Base-by-base conservation (phyloP, 805 yeast genomes). In the Candida railenensis region DNA sequence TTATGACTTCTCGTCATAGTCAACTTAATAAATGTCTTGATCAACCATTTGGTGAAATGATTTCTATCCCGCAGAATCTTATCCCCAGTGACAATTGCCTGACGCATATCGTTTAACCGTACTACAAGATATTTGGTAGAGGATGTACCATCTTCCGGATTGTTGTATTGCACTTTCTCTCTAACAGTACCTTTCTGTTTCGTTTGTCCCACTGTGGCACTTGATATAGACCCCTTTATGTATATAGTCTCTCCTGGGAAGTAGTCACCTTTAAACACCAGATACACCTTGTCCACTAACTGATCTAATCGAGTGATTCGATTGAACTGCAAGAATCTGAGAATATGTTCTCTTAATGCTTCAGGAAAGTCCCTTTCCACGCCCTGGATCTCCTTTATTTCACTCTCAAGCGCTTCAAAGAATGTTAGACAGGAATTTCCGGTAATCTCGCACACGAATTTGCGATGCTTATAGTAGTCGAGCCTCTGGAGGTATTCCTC, bases 371-470 rank as follows among this genome's bases (percentile, higher is more conserved):
- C 78, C 46, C 77, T 73, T 57, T 90, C 96, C 44, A 92, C 89
- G 50, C 79, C 81, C 45, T 69, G 71, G 51, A 78, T 73, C 57
- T 58, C 81, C 47, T 58, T 64, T 41, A 49, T 77, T 67, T 92
- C 99, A 48, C 87, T 82, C 45, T 82, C 81, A 39, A 81, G 74
- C 0, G 98, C 99, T 58, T 94, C 95, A 62, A 91, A 91, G 62
- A 80, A 94, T 0, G 97, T 89, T 48, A 92, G 75, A 57, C 95
- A 86, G 15, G 97, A 85, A 57, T 89, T 88, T 12, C 99, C 99
- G 0, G 97, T 89, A 42, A 92, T 86, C 66, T 94, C 99, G 69
- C 98, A 94, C 11, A 90, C 94, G 67, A 94, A 94, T 62, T 89
- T 87, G 54, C 82, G 82, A 43, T 79, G 74, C 49, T 77, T 77